Evolutionary conservation across 2,329 filamentous ascomycete genomes (phyloP).

Genomic region (Ambrosiella cleistominuta): DNA sequence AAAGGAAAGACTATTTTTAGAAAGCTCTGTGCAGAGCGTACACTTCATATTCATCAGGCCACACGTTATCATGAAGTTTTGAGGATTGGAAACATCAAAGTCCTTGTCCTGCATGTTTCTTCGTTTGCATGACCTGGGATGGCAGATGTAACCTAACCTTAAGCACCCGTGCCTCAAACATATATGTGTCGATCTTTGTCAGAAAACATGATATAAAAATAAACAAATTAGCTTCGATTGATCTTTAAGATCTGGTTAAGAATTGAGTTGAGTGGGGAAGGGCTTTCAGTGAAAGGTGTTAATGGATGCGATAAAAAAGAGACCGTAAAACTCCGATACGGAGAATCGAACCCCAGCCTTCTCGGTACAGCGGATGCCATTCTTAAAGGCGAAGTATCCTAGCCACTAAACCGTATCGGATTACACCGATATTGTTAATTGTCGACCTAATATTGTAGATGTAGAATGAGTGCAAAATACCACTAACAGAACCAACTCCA

Average conservation of each 20-base stretch:
- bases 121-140: not conserved
- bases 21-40: not conserved
- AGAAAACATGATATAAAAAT: not conserved
- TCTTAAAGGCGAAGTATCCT: slow-evolving; percentile 3
- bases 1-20: not conserved
- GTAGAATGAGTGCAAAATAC: too few species aligned
- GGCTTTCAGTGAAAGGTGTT: not conserved
- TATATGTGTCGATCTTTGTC: not conserved
- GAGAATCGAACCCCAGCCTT: slow-evolving; percentile 16
- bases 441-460: not conserved
- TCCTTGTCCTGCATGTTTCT: not conserved
- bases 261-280: not conserved
- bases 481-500: too few species aligned
- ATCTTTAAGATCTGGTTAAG: not conserved
- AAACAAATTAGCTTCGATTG: not conserved
- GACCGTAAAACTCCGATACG: slow-evolving; percentile 12
- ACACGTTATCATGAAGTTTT: not conserved
- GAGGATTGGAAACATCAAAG: not conserved
- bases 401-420: slow-evolving; percentile 9
- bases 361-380: slow-evolving; percentile 7
- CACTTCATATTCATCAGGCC: not conserved
- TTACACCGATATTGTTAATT: not conserved
- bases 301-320: not conserved
- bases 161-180: not conserved
- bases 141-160: not conserved